Evolutionary conservation across 352 stramenopile species (phyloP).

Genomic region (Thalassiosira mediterranea): DNA sequence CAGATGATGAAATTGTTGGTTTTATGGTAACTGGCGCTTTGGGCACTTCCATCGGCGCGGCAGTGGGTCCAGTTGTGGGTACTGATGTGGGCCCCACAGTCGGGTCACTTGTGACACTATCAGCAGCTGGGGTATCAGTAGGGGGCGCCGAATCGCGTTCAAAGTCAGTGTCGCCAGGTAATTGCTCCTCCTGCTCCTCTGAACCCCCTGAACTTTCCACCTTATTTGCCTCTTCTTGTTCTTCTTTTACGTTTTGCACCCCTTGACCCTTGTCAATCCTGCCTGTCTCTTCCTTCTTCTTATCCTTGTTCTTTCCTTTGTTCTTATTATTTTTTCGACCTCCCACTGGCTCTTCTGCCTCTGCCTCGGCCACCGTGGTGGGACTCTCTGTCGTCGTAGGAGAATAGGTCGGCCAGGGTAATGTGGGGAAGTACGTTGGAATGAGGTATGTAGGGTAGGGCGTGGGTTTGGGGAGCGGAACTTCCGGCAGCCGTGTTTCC

Average conservation of each 20-base stretch:
- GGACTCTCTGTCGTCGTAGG: slow-evolving; percentile 8
- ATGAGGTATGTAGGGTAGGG: slow-evolving; percentile 28
- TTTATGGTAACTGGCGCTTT: too few species aligned
- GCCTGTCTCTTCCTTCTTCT: neutral
- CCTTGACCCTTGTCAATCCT: neutral
- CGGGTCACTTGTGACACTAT: neutral
- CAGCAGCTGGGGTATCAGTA: neutral
- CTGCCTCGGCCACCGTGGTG: neutral
- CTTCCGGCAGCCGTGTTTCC: neutral
- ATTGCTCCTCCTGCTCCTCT: too few species aligned
- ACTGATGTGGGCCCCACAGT: neutral
- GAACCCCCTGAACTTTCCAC: neutral
- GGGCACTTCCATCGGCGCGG: too few species aligned
- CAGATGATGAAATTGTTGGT: too few species aligned
- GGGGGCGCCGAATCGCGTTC: neutral
- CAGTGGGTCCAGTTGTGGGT: too few species aligned
- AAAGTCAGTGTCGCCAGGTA: neutral
- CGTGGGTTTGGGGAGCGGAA: slow-evolving; percentile 11
- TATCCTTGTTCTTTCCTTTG: neutral
- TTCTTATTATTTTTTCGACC: too few species aligned
- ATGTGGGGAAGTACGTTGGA: slow-evolving; percentile 32
- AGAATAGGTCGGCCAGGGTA: slow-evolving; percentile 23
- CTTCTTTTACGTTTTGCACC: neutral
- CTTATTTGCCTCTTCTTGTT: neutral
- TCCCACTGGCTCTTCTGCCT: too few species aligned